Base-by-base conservation (phyloP, 2,329 filamentous ascomycete genomes). In the Ceratocystis cacaofunesta region DNA sequence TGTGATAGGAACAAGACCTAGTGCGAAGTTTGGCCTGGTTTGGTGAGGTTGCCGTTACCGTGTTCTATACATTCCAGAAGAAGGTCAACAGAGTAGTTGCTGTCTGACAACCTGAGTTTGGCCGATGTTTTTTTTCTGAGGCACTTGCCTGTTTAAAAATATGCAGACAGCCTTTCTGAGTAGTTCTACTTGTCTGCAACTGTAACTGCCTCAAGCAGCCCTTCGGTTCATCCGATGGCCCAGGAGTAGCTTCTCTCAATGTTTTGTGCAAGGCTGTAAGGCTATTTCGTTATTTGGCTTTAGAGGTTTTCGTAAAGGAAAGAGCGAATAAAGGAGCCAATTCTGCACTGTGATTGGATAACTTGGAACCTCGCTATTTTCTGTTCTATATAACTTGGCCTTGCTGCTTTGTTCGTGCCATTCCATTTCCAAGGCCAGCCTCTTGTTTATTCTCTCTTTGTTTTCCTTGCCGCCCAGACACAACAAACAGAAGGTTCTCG, bases 21-120 rank as follows among this genome's bases (percentile, higher is more conserved):
- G 8, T 28, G 8, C 5, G 3, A 15, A 12, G 48, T 25, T 52
- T 41, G 36, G 48, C 28, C 5, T 48, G 46, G n/a, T 22, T 52
- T 52, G 22, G 10, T 28, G 48, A 6, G 22, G 22, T 15, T 52
- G 48, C 48, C 25, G 48, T 52, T 52, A 15, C 48, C 8, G 17
- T 19, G 48, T 52, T 52, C 48, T 25, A n/a, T n/a, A 7, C 55
- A 58, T 58, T 58, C 55, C 55, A 58, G 55, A 58, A 58, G 25
- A 30, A 30, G 3, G 28, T 30, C 10, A 32, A 30, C 6, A 30
- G 25, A 57, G 52, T 17, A 57, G 28, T 57, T 57, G 25, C 52
- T 32, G 52, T 57, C 28, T 57, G 28, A 58, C 55, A 36, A 36
- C 3, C 55, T 12, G 36, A 36, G 55, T 58, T 36, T 58, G 55